Conservation (phyloP, 371 early-diverging fungal species). For the Mortierella sp. region DNA sequence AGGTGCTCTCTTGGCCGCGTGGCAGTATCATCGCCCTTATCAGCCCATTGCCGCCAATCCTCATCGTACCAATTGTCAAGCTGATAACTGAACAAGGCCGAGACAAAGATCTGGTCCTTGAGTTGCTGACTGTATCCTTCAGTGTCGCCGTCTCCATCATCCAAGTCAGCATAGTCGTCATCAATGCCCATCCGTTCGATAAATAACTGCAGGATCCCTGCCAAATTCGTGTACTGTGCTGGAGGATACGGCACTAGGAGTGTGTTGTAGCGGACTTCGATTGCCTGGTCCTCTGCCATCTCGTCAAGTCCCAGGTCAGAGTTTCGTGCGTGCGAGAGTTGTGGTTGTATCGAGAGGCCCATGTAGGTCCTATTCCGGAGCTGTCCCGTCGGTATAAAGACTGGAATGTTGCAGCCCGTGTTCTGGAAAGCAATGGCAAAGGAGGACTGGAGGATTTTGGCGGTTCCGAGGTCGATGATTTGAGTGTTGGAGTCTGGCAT, state of each 20-base stretch:
- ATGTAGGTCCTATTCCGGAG: slow-evolving; percentile 71
- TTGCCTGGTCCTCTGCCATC: slow-evolving; percentile 53
- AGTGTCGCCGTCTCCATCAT: neutral
- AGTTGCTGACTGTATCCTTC: slow-evolving; percentile 31
- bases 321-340: slow-evolving; percentile 13
- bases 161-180: slow-evolving; percentile 52
- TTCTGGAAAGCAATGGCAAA: slow-evolving; percentile 83
- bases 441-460: slow-evolving; percentile 78
- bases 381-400: slow-evolving; percentile 83
- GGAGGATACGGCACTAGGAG: slow-evolving; percentile 70
- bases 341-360: slow-evolving; percentile 67
- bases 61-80: slow-evolving; percentile 66
- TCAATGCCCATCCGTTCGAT: slow-evolving; percentile 61
- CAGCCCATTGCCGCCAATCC: slow-evolving; percentile 64
- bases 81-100: slow-evolving; percentile 66
- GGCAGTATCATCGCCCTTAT: slow-evolving; percentile 30
- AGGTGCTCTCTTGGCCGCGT: neutral
- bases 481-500: slow-evolving; percentile 49
- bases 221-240: slow-evolving; percentile 67
- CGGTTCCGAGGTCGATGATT: slow-evolving; percentile 70
- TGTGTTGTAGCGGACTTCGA: slow-evolving; percentile 74
- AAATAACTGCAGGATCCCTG: slow-evolving; percentile 71
- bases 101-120: slow-evolving; percentile 54
- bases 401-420: slow-evolving; percentile 78
- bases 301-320: slow-evolving; percentile 42